Evolutionary conservation across 805 yeast species (phyloP), one percentile per base, ranked within the genome.

Genomic region (Cyberlindnera xylosilytica): DNA sequence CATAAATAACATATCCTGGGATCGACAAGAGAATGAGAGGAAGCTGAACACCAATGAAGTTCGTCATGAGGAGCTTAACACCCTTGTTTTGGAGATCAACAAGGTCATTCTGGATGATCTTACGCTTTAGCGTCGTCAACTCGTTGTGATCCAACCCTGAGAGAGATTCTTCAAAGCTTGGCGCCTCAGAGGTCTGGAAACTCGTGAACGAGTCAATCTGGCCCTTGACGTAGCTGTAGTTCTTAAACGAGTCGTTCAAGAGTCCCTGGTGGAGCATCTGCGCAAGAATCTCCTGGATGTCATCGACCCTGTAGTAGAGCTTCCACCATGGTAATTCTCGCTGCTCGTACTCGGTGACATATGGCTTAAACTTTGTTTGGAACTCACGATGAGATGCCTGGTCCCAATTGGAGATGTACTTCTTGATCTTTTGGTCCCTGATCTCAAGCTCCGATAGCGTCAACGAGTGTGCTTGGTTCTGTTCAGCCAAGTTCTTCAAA

Each of bases 181-280:
- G 31, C 5, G 17, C 34, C 2, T 27, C 34, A 7, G 43, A 32
- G 3, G 39, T 36, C 13, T 48, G 46, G 34, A 54, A 52, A n/a
- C 59, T 54, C 4, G 50, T 47, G 38, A 54, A 56, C 2, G 58
- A 50, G 20, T 53, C 57, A 24, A 62, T 57, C 30, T 57, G 56
- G 4, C 69, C 69, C n/a, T 59, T 57, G n/a, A 63, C 50, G 34
- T 58, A 58, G 31, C 61, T 54, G 33, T 60, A 55, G 34, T 51
- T 53, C 19, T 54, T 53, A 18, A 54, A 36, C 27, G 65, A 57
- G 18, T 55, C 54, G 16, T 54, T 50, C 37, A 62, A 37, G 6
- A 56, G 39, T 1, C 57, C 58, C 3, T 51, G 39, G 19, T 56
- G 48, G 11, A 63, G 44, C 58, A 62, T 51, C 27, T 54, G 52